Evolutionary conservation across 805 yeast genomes (phyloP).

Genomic region (Saturnispora serradocipensis): DNA sequence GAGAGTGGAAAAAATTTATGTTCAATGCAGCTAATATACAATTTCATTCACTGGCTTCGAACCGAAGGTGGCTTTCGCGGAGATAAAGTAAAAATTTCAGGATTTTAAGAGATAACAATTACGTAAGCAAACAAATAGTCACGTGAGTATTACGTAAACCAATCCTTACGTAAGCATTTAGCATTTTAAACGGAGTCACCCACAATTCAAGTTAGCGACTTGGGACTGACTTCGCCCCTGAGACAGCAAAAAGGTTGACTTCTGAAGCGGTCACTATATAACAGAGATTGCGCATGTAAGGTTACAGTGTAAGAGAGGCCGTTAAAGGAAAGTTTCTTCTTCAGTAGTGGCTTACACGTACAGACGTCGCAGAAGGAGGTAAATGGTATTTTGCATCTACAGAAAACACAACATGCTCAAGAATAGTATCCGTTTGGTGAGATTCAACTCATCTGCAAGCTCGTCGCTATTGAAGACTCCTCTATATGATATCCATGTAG

Average conservation of each 20-base stretch:
- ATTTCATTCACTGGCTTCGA: not conserved
- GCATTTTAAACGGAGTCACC: too few species aligned
- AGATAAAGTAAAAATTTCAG: not conserved
- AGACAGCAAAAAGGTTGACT: not conserved
- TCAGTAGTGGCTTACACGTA: not conserved
- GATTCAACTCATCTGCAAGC: constrained; percentile 18
- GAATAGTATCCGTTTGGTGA: not conserved
- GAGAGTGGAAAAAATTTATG: not conserved
- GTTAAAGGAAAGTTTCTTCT: not conserved
- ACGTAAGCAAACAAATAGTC: not conserved
- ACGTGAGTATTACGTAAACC: too few species aligned
- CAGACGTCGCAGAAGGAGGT: not conserved
- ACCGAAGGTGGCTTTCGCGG: not conserved
- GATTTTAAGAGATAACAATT: not conserved
- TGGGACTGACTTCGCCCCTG: too few species aligned
- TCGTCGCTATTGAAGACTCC: constrained; percentile 52
- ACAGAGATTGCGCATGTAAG: not conserved
- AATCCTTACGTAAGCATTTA: not conserved
- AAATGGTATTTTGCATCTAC: too few species aligned
- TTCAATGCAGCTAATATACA: not conserved
- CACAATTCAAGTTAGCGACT: too few species aligned
- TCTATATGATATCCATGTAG: constrained; percentile 67
- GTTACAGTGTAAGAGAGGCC: not conserved
- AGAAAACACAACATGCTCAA: constrained; percentile 1
- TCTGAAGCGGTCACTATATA: not conserved